These are phyloP conservation scores for Aspergillus conjunctus DNA, from an alignment of 495 filamentous ascomycete genomes.

Conservation along the genomic window DNA sequence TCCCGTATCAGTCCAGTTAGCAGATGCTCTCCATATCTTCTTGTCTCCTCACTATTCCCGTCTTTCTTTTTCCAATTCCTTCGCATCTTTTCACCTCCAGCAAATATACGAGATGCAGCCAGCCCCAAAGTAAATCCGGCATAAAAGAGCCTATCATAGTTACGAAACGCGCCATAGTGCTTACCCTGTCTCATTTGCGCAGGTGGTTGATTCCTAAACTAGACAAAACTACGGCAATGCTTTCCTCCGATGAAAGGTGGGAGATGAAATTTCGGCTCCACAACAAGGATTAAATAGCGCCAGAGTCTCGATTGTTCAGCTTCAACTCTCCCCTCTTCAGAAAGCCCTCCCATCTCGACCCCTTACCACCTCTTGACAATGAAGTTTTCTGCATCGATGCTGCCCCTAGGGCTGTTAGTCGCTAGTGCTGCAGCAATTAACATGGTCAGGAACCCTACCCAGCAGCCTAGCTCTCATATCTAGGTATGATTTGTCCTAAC, in stretches of 20 bases:
- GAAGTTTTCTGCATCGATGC: background rate
- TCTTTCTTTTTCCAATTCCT: no score
- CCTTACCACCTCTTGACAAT: background rate
- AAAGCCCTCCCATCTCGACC: background rate
- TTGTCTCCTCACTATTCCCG: no score
- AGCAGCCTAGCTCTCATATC: background rate
- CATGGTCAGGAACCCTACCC: background rate
- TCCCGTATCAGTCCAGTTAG: no score
- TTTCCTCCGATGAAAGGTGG: background rate
- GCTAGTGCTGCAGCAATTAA: background rate
- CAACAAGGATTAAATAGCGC: background rate
- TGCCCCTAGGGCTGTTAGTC: background rate
- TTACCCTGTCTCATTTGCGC: background rate
- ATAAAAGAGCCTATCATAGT: background rate
- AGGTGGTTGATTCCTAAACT: background rate
- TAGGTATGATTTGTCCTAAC: background rate
- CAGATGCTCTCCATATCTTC: no score
- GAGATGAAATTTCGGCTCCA: background rate
- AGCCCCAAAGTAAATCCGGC: background rate
- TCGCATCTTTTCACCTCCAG: no score
- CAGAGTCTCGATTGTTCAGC: background rate
- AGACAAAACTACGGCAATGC: background rate
- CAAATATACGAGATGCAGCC: background rate
- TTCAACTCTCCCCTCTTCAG: background rate
- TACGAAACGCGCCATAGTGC: background rate